A percentile compares a stretch with the other conserved stretches of the same genome.
These are phyloP conservation scores for Aspergillus olivimuriae DNA, from an alignment of 495 filamentous ascomycete species.

Conservation along the genomic window DNA sequence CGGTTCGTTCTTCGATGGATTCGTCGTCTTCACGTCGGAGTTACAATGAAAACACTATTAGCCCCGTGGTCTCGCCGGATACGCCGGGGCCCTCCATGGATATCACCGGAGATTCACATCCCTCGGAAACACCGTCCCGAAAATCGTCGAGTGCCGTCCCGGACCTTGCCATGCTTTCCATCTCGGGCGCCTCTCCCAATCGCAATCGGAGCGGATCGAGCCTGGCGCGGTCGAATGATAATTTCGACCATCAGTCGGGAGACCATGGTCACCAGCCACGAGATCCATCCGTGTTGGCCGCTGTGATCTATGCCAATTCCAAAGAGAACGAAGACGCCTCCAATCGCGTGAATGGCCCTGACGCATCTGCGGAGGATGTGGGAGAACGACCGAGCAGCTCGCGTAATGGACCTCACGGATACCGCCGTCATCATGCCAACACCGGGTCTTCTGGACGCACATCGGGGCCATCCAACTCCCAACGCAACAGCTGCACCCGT, in stretches of 20 bases:
- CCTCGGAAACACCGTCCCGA: slow-evolving; percentile 21
- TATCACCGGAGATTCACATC: slow-evolving; percentile 25
- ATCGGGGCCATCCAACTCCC: slow-evolving; percentile 31
- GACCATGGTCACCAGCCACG: slow-evolving; percentile 8
- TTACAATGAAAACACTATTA: slow-evolving; percentile 33
- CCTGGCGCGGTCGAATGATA: background rate
- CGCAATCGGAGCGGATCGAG: background rate
- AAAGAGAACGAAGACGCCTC: slow-evolving; percentile 8
- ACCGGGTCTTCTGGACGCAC: slow-evolving; percentile 32
- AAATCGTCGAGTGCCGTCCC: slow-evolving; percentile 36
- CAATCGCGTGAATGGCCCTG: slow-evolving; percentile 8
- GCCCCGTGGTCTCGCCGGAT: slow-evolving; percentile 34
- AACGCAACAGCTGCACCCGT: slow-evolving; percentile 38
- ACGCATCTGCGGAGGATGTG: slow-evolving; percentile 15
- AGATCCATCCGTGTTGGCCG: slow-evolving; percentile 28
- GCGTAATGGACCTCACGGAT: slow-evolving; percentile 17
- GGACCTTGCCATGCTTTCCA: slow-evolving; percentile 24
- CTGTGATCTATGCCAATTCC: slow-evolving; percentile 26
- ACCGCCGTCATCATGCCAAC: slow-evolving; percentile 30
- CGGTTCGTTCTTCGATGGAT: slow-evolving; percentile 17
- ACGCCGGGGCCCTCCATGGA: slow-evolving; percentile 38
- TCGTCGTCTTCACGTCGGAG: slow-evolving; percentile 10
- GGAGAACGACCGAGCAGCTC: slow-evolving; percentile 28
- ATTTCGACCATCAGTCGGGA: background rate
- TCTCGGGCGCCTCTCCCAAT: slow-evolving; percentile 13